phyloP scores from a whole-genome alignment of 768 basidiomycete species.

The Tulasnella sp. region DNA sequence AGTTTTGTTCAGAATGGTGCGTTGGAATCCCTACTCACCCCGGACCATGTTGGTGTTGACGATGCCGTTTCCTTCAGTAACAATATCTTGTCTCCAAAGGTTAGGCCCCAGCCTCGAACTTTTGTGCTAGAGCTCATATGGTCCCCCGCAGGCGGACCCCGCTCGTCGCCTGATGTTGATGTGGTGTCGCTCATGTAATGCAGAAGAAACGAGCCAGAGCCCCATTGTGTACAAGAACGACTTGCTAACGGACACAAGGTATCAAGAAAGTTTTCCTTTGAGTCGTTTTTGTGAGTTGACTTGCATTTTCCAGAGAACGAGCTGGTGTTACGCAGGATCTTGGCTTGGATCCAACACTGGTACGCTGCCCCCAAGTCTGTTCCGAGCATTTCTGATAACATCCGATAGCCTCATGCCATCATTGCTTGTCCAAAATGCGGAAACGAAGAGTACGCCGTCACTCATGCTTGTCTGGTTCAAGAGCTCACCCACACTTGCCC shows the following conservation, averaged over 20 bases:
- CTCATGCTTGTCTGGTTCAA: background rate
- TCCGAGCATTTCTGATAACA: conserved; percentile 2
- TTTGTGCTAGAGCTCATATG: background rate
- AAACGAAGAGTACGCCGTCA: conserved; percentile 49
- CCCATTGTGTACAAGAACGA: conserved; percentile 90
- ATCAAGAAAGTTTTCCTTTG: background rate
- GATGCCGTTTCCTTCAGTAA: conserved; percentile 9
- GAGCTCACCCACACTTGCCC: background rate
- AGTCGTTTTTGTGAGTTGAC: background rate
- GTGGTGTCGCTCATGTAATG: conserved; percentile 79
- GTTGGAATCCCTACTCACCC: background rate
- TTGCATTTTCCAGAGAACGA: conserved; percentile 54
- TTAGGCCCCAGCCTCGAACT: background rate
- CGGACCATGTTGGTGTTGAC: background rate
- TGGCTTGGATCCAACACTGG: conserved; percentile 80
- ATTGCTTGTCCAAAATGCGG: conserved; percentile 74
- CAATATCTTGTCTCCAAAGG: conserved; percentile 18
- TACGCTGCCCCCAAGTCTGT: conserved; percentile 27
- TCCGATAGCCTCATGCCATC: conserved; percentile 60
- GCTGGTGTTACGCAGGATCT: conserved; percentile 83
- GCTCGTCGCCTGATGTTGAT: conserved; percentile 78
- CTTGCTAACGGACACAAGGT: conserved; percentile 88
- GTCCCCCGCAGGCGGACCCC: conserved; percentile 55
- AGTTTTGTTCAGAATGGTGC: conserved; percentile 18
- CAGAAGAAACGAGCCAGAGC: conserved; percentile 75